Percentiles rank a stretch among this genome's conserved stretches.
These are phyloP conservation scores for Strobilomyces confusus DNA, from an alignment of 768 basidiomycete genomes.

Conservation along the genomic window DNA sequence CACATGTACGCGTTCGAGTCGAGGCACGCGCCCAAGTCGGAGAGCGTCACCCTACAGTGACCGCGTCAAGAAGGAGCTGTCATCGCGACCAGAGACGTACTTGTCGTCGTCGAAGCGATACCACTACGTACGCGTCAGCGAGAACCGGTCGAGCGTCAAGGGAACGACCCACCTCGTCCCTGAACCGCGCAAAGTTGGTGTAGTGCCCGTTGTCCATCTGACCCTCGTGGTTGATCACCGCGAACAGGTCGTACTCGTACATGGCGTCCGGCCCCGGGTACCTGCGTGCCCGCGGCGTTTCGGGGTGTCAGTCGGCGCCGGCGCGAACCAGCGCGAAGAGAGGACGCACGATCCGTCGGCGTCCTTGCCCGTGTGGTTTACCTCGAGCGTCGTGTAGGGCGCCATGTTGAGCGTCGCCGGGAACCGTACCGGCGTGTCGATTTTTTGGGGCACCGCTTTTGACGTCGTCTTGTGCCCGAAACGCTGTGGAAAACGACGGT, in stretches of 20 bases:
- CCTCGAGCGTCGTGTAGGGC: constrained; percentile 68
- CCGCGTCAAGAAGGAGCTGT: background rate
- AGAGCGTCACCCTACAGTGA: constrained; percentile 57
- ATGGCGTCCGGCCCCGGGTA: constrained; percentile 58
- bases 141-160: background rate
- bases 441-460: constrained; percentile 74
- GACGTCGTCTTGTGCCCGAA: constrained; percentile 85
- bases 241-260: constrained; percentile 89
- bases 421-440: constrained; percentile 79
- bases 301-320: too few relatives aligned
- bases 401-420: constrained; percentile 86
- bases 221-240: constrained; percentile 93
- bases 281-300: constrained; percentile 23
- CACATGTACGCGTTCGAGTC: constrained; percentile 87
- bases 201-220: constrained; percentile 95
- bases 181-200: constrained; percentile 78
- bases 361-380: constrained; percentile 50
- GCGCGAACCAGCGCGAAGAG: too few relatives aligned
- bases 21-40: constrained; percentile 65
- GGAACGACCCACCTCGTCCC: constrained; percentile 69
- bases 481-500: constrained; percentile 45
- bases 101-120: constrained; percentile 95
- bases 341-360: constrained; percentile 22
- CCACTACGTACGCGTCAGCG: constrained; percentile 51
- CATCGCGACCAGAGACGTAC: constrained; percentile 38